phyloP scores from a whole-genome alignment of 2,329 filamentous ascomycete species.

The Cercospora nicotianae region DNA sequence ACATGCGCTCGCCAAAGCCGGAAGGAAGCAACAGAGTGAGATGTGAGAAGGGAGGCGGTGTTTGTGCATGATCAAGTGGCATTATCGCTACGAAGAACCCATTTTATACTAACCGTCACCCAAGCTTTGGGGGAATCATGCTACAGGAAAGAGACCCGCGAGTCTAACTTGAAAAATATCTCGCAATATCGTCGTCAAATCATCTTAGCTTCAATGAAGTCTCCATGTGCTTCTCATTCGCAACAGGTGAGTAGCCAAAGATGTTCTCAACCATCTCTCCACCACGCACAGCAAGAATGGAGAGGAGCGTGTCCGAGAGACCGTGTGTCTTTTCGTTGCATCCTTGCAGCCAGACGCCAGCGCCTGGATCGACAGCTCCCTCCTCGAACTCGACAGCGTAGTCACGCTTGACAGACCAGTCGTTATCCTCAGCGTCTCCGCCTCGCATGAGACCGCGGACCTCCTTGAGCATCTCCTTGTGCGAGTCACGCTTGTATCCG shows the following conservation, averaged over 20 bases:
- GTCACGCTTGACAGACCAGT: slow-evolving; percentile 71
- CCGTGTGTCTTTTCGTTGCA: slow-evolving; percentile 93
- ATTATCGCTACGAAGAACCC: neutral
- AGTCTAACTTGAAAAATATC: neutral
- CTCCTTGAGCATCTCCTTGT: slow-evolving; percentile 72
- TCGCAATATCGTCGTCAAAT: neutral
- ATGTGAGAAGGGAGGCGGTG: neutral
- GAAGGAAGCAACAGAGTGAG: neutral
- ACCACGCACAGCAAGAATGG: slow-evolving; percentile 39
- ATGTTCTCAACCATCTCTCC: slow-evolving; percentile 43
- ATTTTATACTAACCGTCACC: neutral
- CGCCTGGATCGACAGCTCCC: slow-evolving; percentile 66
- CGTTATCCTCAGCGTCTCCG: slow-evolving; percentile 47
- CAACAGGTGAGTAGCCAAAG: slow-evolving; percentile 33
- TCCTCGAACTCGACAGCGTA: slow-evolving; percentile 74
- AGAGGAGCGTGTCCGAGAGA: slow-evolving; percentile 52
- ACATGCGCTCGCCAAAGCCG: too few relatives aligned
- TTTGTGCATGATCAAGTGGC: neutral
- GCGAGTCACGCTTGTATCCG: slow-evolving; percentile 76
- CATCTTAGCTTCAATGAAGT: slow-evolving; percentile 17
- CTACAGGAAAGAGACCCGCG: neutral
- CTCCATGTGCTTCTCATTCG: slow-evolving; percentile 21
- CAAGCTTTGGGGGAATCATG: neutral
- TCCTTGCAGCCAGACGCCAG: slow-evolving; percentile 88
- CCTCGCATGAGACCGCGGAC: slow-evolving; percentile 66